A percentile compares a stretch with the other conserved stretches of the same genome.
phyloP scores from a whole-genome alignment of 345 rosid genomes.

The Draba incana region DNA sequence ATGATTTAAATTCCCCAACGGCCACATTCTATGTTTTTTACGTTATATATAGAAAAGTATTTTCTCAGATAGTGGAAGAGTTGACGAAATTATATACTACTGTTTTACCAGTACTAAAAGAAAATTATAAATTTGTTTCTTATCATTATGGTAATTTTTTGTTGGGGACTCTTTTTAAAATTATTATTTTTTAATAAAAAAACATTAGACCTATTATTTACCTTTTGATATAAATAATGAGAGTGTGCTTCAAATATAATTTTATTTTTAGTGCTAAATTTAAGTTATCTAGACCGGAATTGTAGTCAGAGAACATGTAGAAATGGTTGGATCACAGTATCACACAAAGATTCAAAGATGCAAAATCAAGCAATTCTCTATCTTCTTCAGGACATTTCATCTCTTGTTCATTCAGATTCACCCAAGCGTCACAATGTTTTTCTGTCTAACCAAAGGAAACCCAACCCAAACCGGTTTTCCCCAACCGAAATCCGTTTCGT shows the following conservation, averaged over 20 bases:
- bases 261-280: slow-evolving; percentile 1
- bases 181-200: too few species aligned
- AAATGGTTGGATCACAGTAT: slow-evolving; percentile 35
- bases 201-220: not conserved
- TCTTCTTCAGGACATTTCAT: slow-evolving; percentile 43
- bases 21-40: slow-evolving; percentile 25
- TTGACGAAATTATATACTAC: too few species aligned
- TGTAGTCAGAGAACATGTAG: slow-evolving; percentile 34
- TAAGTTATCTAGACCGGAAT: slow-evolving; percentile 9
- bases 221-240: not conserved
- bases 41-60: slow-evolving; percentile 21
- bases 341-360: slow-evolving; percentile 38
- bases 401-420: slow-evolving; percentile 45
- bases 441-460: slow-evolving; percentile 31
- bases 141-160: too few species aligned
- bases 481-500: slow-evolving; percentile 48
- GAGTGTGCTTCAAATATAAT: not conserved
- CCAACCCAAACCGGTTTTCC: slow-evolving; percentile 50
- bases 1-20: slow-evolving; percentile 40
- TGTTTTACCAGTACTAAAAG: too few species aligned
- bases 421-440: slow-evolving; percentile 48
- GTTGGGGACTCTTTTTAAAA: too few species aligned
- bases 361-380: slow-evolving; percentile 24
- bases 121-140: too few species aligned
- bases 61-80: not conserved